Evolutionary conservation across 768 basidiomycete genomes (phyloP).

Genomic region (Kwoniella bestiolae): DNA sequence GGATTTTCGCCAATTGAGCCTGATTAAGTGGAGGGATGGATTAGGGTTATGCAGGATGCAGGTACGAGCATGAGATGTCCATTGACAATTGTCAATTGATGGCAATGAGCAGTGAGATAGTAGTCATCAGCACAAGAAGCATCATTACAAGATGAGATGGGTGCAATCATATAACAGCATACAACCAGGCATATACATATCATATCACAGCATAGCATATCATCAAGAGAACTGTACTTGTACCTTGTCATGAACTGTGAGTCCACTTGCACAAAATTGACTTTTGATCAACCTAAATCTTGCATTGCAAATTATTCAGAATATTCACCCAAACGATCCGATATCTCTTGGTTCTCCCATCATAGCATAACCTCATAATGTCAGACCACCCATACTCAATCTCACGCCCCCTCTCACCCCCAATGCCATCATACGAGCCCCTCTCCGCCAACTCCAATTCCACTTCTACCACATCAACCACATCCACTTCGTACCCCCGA

Average conservation of each 20-base stretch:
- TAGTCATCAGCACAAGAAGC: no score
- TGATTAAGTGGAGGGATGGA: no score
- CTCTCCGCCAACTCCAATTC: background rate
- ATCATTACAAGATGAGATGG: no score
- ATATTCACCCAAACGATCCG: no score
- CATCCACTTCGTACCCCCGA: background rate
- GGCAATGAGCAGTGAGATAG: background rate
- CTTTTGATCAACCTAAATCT: no score
- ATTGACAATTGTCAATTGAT: no score
- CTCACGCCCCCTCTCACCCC: slow-evolving; percentile 9
- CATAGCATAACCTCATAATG: background rate
- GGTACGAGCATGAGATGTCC: no score
- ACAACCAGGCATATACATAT: background rate
- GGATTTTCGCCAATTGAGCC: no score
- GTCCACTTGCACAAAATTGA: no score
- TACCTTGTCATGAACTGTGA: background rate
- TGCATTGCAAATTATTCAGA: no score
- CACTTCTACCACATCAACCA: background rate
- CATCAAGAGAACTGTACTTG: background rate
- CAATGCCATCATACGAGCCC: slow-evolving; percentile 22
- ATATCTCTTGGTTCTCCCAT: no score
- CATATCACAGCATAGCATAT: background rate
- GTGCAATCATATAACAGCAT: background rate
- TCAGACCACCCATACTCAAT: slow-evolving; percentile 13
- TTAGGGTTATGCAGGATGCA: no score